phyloP scores from a whole-genome alignment of 2,329 filamentous ascomycete species.

The Aspergillus neoniger region DNA sequence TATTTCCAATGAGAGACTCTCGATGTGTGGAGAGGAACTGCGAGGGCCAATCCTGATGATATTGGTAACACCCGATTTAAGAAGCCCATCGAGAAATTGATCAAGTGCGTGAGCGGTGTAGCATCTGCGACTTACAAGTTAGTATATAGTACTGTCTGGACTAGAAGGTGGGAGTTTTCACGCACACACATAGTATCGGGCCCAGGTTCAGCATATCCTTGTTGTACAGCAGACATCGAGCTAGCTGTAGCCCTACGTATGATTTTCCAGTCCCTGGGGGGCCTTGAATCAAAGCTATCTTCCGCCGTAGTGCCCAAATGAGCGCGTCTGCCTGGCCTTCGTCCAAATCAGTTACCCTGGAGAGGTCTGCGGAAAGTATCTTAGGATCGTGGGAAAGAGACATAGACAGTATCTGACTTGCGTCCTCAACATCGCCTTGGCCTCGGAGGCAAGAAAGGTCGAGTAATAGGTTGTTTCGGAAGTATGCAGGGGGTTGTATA shows the following conservation, averaged over 20 bases:
- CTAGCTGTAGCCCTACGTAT: constrained; percentile 27
- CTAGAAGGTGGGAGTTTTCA: background rate
- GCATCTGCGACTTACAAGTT: constrained; percentile 1
- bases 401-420: background rate
- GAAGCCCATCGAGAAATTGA: constrained; percentile 11
- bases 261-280: constrained; percentile 30
- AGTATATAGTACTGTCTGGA: background rate
- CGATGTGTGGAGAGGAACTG: background rate
- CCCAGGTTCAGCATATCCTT: background rate
- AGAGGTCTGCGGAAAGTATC: background rate
- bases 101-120: constrained; percentile 16
- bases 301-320: constrained; percentile 14
- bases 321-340: constrained; percentile 9
- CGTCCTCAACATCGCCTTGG: background rate
- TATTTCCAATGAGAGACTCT: background rate
- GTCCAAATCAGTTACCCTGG: constrained; percentile 1
- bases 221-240: constrained; percentile 22
- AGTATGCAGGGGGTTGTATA: background rate
- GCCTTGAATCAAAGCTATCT: constrained; percentile 29
- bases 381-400: background rate
- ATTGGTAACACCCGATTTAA: constrained; percentile 1
- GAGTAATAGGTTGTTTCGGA: background rate
- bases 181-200: constrained; percentile 10
- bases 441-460: background rate
- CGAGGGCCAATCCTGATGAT: constrained; percentile 13